phyloP scores from a whole-genome alignment of 108 stramenopile species.

The Fragilaria crotonensis region DNA sequence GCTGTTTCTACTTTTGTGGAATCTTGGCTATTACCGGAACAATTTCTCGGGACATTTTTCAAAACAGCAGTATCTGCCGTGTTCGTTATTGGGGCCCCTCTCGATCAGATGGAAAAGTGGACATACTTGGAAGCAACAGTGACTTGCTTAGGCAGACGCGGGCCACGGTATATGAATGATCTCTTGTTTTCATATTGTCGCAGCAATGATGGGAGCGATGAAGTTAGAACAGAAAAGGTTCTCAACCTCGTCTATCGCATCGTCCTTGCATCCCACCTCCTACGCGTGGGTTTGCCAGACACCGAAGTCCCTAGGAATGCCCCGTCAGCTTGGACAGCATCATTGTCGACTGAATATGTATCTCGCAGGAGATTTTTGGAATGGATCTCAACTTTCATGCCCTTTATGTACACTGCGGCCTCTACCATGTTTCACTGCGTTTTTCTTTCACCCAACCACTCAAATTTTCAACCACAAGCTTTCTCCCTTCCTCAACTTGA shows the following conservation, averaged over 20 bases:
- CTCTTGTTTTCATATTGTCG: neutral
- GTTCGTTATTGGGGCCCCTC: neutral
- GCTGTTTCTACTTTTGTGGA: neutral
- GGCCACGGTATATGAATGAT: neutral
- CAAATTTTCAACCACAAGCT: neutral
- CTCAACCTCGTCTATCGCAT: constrained; percentile 3
- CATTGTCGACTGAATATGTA: constrained; percentile 6
- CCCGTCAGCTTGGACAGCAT: constrained; percentile 5
- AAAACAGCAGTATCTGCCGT: neutral
- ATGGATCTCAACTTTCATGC: constrained; percentile 3
- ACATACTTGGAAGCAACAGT: constrained; percentile 1
- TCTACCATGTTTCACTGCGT: constrained; percentile 5
- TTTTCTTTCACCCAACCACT: neutral
- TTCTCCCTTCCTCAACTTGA: constrained; percentile 1
- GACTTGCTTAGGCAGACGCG: constrained; percentile 2
- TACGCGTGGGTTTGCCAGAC: neutral
- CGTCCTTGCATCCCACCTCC: neutral
- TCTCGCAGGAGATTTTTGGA: neutral
- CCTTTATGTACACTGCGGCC: neutral
- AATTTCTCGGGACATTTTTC: neutral
- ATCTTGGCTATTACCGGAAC: neutral
- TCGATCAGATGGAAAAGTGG: neutral
- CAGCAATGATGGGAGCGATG: neutral
- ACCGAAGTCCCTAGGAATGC: neutral
- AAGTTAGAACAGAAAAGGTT: neutral